A percentile compares a stretch with the other conserved stretches of the same genome.
These are phyloP conservation scores for Taphrina betulina DNA, from an alignment of 1,139 yeast genomes.

Conservation along the genomic window DNA sequence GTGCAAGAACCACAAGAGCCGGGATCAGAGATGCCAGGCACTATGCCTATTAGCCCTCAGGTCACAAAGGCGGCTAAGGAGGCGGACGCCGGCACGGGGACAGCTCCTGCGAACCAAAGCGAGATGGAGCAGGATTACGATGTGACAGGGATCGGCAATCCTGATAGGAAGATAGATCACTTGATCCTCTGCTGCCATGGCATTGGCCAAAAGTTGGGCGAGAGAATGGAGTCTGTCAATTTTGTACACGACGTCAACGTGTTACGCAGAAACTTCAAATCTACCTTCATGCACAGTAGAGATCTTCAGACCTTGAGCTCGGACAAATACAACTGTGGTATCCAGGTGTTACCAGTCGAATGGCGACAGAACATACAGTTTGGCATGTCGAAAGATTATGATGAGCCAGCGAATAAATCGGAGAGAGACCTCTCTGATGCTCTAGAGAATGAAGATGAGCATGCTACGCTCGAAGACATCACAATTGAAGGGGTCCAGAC, in stretches of 20 bases:
- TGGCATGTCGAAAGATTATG: slow-evolving; percentile 36
- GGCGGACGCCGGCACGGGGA: slow-evolving; percentile 32
- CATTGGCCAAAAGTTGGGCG: slow-evolving; percentile 84
- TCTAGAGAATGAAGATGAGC: slow-evolving; percentile 39
- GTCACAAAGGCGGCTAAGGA: slow-evolving; percentile 34
- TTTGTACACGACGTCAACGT: slow-evolving; percentile 82
- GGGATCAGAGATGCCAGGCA: neutral
- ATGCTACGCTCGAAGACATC: slow-evolving; percentile 69
- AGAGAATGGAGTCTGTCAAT: slow-evolving; percentile 73
- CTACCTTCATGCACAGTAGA: slow-evolving; percentile 39
- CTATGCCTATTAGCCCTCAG: neutral
- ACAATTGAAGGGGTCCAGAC: slow-evolving; percentile 78
- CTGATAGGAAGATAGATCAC: slow-evolving; percentile 64
- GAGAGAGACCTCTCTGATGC: slow-evolving; percentile 37
- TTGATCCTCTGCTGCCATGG: slow-evolving; percentile 86
- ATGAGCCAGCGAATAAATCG: slow-evolving; percentile 17
- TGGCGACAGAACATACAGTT: slow-evolving; percentile 41
- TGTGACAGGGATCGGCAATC: slow-evolving; percentile 27
- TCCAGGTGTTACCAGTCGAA: slow-evolving; percentile 39
- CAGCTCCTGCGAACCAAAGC: slow-evolving; percentile 25
- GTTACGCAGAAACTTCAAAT: slow-evolving; percentile 50
- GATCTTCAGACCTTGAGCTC: slow-evolving; percentile 40
- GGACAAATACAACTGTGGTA: slow-evolving; percentile 39
- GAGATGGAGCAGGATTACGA: slow-evolving; percentile 42
- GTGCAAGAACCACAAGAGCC: neutral